phyloP scores from a whole-genome alignment of 208 protist genomes.

The Crithidia mellificae region DNA sequence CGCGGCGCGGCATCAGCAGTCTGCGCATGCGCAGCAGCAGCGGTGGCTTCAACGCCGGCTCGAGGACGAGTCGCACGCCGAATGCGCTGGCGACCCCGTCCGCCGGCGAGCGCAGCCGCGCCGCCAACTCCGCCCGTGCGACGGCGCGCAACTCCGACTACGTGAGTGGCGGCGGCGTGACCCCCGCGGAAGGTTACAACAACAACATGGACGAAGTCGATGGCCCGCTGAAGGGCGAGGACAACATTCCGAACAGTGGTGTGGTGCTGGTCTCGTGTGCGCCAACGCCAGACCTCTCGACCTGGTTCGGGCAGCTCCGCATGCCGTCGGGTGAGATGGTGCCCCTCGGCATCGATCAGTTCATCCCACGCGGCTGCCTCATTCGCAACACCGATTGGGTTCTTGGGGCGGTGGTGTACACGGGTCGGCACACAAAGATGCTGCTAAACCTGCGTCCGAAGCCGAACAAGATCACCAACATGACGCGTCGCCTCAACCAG shows the following conservation, averaged over 20 bases:
- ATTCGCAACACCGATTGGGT: constrained; percentile 92
- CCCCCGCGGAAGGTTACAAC: not conserved
- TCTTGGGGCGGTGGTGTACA: constrained; percentile 83
- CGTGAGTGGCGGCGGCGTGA: not conserved
- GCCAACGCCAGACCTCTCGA: constrained; percentile 62
- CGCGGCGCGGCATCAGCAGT: not conserved
- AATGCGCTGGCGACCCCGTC: constrained; percentile 2
- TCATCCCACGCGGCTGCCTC: constrained; percentile 83
- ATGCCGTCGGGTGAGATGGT: constrained; percentile 51
- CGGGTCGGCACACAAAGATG: constrained; percentile 89
- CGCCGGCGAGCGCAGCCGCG: constrained; percentile 1
- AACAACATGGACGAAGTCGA: not conserved
- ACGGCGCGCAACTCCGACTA: constrained; percentile 5
- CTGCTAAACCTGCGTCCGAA: constrained; percentile 73
- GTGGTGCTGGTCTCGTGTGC: constrained; percentile 54
- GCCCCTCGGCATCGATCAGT: constrained; percentile 80
- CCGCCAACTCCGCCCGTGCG: not conserved
- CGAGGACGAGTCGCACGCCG: not conserved
- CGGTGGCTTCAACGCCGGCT: not conserved
- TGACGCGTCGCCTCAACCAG: constrained; percentile 76
- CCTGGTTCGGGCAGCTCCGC: constrained; percentile 73
- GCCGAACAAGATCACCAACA: constrained; percentile 60
- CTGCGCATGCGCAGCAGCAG: constrained; percentile 1
- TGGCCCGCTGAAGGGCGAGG: not conserved
- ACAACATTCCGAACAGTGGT: too few relatives aligned